Base-by-base conservation (phyloP, 1,139 yeast genomes). In the Pichia sp. region DNA sequence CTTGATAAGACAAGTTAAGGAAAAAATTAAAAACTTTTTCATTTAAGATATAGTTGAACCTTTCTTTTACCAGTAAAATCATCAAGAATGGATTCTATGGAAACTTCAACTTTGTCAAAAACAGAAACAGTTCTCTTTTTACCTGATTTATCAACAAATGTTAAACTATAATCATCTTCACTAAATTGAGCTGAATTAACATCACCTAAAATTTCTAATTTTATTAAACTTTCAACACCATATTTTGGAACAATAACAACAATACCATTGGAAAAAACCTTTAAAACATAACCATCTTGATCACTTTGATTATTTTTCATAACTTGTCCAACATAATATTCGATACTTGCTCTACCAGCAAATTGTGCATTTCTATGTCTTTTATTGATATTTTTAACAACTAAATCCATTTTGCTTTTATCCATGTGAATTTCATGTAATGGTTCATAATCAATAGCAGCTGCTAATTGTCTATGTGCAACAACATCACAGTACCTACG, bases 291-390 rank as follows among this genome's bases (percentile, higher is more conserved):
- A 7, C 97, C 98, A 57, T 89, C 94, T 64, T 89, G 96, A 36
- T 71, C 71, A 36, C 80, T 69, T 54, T 83, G 85, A 50, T 72
- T 71, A 61, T 81, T 82, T 65, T 89, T 86, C 85, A 94, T 85
- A 35, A 90, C 97, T 70, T 94, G 98, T 11, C 98, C 98, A 42
- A 94, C 98, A 62, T 88, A 92, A 67, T 92, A 94, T 65, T 94
- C 98, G 56, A 94, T 88, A 65, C 96, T 86, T 34, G 98, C 96
- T 63, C 99, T 79, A 36, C 98, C 98, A 2, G 98, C 99, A 74
- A 92, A 87, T 69, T 94, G 99, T 0, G 98, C 98, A 66, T 92
- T 94, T 67, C 98, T 81, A 66, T 94, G 99, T 60, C 97, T 84
- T 61, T 76, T 83, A 70, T 94, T 94, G 63, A 94, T 90, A 63